Percentiles rank a stretch among this genome's conserved stretches.
phyloP scores from a whole-genome alignment of 306 rosid species.

The Arachis hypogaea region DNA sequence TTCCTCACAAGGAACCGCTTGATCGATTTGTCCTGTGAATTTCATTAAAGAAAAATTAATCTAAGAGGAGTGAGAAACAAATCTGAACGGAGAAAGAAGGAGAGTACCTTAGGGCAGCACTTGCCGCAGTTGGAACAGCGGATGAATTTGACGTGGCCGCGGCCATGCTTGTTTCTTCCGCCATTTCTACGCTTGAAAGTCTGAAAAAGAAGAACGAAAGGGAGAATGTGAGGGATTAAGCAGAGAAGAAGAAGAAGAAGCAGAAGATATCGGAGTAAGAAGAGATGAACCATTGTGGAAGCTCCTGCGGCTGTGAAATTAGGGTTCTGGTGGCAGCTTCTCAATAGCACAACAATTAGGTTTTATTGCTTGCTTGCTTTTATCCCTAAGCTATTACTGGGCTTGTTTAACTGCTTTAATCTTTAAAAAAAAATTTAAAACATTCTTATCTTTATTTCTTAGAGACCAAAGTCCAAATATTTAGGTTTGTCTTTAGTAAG shows the following conservation, averaged over 20 bases:
- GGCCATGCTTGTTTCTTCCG: conserved; percentile 36
- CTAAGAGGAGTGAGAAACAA: not conserved
- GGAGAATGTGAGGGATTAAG: not conserved
- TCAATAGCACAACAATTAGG: too few relatives aligned
- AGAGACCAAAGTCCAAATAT: too few relatives aligned
- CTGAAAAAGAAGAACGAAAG: conserved; percentile 30
- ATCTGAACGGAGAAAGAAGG: not conserved
- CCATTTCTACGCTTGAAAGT: conserved; percentile 97
- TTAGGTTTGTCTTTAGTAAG: too few relatives aligned
- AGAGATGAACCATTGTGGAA: too few relatives aligned
- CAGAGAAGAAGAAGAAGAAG: not conserved
- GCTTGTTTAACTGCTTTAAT: too few relatives aligned
- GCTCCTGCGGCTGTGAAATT: too few relatives aligned
- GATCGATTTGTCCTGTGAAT: conserved; percentile 72
- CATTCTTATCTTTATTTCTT: too few relatives aligned
- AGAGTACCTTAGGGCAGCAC: conserved; percentile 87
- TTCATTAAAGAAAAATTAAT: not conserved
- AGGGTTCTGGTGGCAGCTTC: too few relatives aligned
- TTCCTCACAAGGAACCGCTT: conserved; percentile 86
- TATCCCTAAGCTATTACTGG: too few relatives aligned
- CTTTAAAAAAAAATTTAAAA: too few relatives aligned
- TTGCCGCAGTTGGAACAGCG: conserved; percentile 95
- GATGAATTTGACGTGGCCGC: conserved; percentile 89
- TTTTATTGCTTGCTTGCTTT: too few relatives aligned
- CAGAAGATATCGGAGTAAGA: too few relatives aligned